Evolutionary conservation across 2,329 filamentous ascomycete species (phyloP).

Genomic region (Thyridium curvatum): DNA sequence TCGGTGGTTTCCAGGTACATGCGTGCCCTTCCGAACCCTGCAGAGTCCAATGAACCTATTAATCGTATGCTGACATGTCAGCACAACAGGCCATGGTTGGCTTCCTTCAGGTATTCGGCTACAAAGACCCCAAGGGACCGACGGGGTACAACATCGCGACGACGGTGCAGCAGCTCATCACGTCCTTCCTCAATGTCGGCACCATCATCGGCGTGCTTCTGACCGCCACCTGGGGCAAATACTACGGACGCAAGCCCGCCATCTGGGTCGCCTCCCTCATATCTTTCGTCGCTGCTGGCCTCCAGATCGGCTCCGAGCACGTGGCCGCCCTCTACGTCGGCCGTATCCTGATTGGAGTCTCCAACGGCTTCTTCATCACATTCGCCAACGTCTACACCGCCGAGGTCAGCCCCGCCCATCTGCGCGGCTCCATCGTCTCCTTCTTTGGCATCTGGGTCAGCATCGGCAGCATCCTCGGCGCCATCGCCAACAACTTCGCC

Average conservation of each 20-base stretch:
- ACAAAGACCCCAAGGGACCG: conserved; percentile 8
- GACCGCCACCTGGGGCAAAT: conserved; percentile 11
- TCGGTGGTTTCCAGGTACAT: conserved; percentile 11
- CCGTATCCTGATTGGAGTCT: conserved; percentile 15
- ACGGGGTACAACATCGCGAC: conserved; percentile 15
- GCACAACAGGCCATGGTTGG: conserved; percentile 12
- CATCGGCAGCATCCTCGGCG: conserved; percentile 39
- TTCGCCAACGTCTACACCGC: conserved; percentile 18
- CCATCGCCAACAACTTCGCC: conserved; percentile 34
- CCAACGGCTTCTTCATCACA: conserved; percentile 18
- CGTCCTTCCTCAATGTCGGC: conserved; percentile 16
- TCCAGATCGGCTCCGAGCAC: conserved; percentile 13
- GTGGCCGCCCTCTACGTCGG: conserved; percentile 14
- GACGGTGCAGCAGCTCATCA: conserved; percentile 16
- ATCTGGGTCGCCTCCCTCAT: conserved; percentile 16
- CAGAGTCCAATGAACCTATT: no score
- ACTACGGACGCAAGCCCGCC: conserved; percentile 15
- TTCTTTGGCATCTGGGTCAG: conserved; percentile 43
- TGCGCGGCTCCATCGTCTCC: conserved; percentile 40
- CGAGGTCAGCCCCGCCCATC: conserved; percentile 15
- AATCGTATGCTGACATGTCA: neutral
- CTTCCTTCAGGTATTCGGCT: conserved; percentile 15
- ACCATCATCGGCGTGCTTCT: conserved; percentile 16
- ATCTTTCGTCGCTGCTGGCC: conserved; percentile 11
- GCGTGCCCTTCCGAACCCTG: no score